phyloP scores from a whole-genome alignment of 164 flowering plant genomes.

The Tetracentron sinense region DNA sequence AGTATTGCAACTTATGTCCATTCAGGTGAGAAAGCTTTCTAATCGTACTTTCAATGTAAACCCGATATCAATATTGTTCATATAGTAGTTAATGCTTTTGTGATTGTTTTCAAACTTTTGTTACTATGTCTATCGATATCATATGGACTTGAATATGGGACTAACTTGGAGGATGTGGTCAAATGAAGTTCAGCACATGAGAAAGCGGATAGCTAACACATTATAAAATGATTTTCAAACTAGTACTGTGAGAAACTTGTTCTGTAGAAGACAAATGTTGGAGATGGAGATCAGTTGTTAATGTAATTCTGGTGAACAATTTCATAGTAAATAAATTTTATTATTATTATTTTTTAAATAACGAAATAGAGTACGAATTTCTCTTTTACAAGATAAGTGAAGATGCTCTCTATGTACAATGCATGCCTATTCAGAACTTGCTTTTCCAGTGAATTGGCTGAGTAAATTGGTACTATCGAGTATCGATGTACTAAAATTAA shows the following conservation, averaged over 20 bases:
- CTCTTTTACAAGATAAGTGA: not conserved
- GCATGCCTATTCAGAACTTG: not conserved
- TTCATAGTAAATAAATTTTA: not conserved
- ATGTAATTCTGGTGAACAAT: too few relatives aligned
- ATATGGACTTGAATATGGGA: not conserved
- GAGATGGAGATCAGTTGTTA: not conserved
- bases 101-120: not conserved
- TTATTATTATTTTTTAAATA: too few relatives aligned
- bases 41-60: not conserved
- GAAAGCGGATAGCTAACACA: not conserved
- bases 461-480: not conserved
- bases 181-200: not conserved
- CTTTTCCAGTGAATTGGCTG: not conserved
- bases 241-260: not conserved
- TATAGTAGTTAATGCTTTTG: not conserved
- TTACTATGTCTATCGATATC: not conserved
- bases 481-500: too few relatives aligned
- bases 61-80: not conserved
- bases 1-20: constrained; percentile 58
- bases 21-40: constrained; percentile 40
- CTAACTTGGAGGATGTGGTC: not conserved
- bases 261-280: not conserved
- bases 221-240: too few relatives aligned
- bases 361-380: not conserved
- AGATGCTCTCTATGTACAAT: too few relatives aligned